A percentile compares a stretch with the other conserved stretches of the same genome.
Evolutionary conservation across 2,329 filamentous ascomycete species (phyloP).

Genomic region (Paecilomyces fulvus): DNA sequence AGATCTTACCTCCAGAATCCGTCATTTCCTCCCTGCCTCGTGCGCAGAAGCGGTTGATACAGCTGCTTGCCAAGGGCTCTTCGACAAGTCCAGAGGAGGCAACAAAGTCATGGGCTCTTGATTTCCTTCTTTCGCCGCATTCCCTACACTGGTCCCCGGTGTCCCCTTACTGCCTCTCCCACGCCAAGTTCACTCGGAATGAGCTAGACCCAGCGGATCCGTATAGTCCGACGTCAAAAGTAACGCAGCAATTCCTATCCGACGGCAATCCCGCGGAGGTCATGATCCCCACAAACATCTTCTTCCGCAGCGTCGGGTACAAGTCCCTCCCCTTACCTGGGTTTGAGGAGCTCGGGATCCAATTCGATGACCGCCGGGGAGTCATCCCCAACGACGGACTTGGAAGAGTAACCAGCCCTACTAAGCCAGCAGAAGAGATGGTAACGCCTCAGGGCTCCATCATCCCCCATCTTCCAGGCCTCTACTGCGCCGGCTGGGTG

Average conservation of each 20-base stretch:
- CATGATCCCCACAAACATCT: slow-evolving; percentile 57
- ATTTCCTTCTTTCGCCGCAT: slow-evolving; percentile 74
- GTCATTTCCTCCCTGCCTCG: slow-evolving; percentile 64
- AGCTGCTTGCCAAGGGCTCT: slow-evolving; percentile 72
- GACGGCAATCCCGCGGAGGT: slow-evolving; percentile 42
- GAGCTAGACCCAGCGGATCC: slow-evolving; percentile 41
- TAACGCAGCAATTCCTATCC: slow-evolving; percentile 38
- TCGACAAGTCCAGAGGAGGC: slow-evolving; percentile 40
- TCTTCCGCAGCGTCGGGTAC: slow-evolving; percentile 94
- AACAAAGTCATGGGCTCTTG: slow-evolving; percentile 68
- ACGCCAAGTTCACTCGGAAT: slow-evolving; percentile 57
- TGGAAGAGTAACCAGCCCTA: slow-evolving; percentile 56
- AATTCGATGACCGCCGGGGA: slow-evolving; percentile 66
- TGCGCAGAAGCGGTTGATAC: slow-evolving; percentile 66
- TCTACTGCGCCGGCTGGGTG: slow-evolving; percentile 95
- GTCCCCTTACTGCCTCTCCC: slow-evolving; percentile 46
- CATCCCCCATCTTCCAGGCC: slow-evolving; percentile 52
- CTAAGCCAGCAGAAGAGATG: slow-evolving; percentile 12
- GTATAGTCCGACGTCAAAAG: slow-evolving; percentile 42
- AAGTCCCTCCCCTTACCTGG: slow-evolving; percentile 70
- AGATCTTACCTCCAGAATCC: slow-evolving; percentile 53
- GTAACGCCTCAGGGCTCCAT: slow-evolving; percentile 28
- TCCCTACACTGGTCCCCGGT: slow-evolving; percentile 51
- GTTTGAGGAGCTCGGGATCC: slow-evolving; percentile 62
- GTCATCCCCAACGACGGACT: slow-evolving; percentile 74